phyloP scores from a whole-genome alignment of 1,139 yeast genomes.

The Candida sanyaensis region DNA sequence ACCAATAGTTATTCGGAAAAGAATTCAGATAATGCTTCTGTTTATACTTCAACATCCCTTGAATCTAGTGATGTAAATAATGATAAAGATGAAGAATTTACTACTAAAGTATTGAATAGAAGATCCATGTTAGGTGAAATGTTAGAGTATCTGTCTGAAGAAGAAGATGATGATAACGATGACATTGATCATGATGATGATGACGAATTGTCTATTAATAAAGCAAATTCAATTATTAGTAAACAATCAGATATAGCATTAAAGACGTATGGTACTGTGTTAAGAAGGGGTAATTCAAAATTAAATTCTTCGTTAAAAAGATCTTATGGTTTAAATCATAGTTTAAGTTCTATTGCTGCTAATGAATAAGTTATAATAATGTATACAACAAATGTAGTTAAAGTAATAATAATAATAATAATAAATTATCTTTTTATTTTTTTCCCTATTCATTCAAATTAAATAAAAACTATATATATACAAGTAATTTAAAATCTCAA shows the following conservation, averaged over 20 bases:
- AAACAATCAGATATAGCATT: constrained; percentile 7
- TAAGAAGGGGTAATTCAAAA: constrained; percentile 1
- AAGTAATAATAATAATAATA: not conserved
- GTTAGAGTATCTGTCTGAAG: constrained; percentile 46
- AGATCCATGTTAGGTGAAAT: constrained; percentile 48
- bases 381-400: not conserved
- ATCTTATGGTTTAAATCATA: constrained; percentile 11
- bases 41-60: not conserved
- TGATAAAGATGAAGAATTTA: constrained; percentile 13
- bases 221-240: constrained; percentile 4
- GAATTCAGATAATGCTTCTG: not conserved
- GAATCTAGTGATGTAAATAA: not conserved
- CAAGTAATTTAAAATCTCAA: constrained; percentile 1
- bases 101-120: constrained; percentile 26
- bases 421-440: not conserved
- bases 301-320: constrained; percentile 8
- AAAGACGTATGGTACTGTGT: constrained; percentile 14
- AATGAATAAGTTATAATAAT: not conserved
- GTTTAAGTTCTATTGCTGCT: constrained; percentile 10
- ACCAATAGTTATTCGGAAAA: not conserved
- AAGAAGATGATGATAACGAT: constrained; percentile 17
- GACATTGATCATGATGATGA: not conserved
- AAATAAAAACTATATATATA: constrained; percentile 1
- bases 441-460: not conserved
- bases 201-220: not conserved